Evolutionary conservation across 768 basidiomycete species (phyloP), one percentile per base, ranked within the genome.

Genomic region (Leccinum arenicola): DNA sequence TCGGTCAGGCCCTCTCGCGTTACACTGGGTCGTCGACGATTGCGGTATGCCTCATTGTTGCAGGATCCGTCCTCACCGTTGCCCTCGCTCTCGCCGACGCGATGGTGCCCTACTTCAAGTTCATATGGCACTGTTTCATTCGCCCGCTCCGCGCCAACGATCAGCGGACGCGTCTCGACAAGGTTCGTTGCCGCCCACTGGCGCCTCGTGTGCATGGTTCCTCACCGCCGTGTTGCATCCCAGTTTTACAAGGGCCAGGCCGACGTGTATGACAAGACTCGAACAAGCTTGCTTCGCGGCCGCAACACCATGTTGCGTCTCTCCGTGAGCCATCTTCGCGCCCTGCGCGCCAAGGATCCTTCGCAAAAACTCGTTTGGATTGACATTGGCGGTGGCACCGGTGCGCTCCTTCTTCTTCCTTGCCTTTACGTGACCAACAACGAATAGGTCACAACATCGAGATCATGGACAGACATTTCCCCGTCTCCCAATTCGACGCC

Each of bases 321-420:
- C n/a, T 80, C 82, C 4, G 85, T 86, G 0, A 80, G 81, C 35
- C 88, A 90, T 63, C 73, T 91, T 8, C 76, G 76, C 33, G 73
- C 78, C 3, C 75, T 87, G 50, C 76, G 76, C 5, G 70, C 68
- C 36, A 67, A 66, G 25, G 63, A 76, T 6, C 76, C 79, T 0
- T 70, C 74, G 0, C 80, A 81, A 66, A 77, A 77, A 14, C 79
- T 88, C 17, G 78, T 91, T 14, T 91, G 89, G 89, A 79, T 91
- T 17, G 89, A 91, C 68, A 84, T 91, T 57, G 88, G 89, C 15
- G 89, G 89, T 33, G 89, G 88, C 27, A 90, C 89, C 12, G 83
- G 82, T 80, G 47, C 54, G 68, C 48, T 55, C 50, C 7, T 55
- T 6, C 7, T 54, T 3, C 35, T 17, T 12, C 21, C 31, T 21